Conservation (phyloP, 2,329 filamentous ascomycete species). For the Hypoxylon sp. region DNA sequence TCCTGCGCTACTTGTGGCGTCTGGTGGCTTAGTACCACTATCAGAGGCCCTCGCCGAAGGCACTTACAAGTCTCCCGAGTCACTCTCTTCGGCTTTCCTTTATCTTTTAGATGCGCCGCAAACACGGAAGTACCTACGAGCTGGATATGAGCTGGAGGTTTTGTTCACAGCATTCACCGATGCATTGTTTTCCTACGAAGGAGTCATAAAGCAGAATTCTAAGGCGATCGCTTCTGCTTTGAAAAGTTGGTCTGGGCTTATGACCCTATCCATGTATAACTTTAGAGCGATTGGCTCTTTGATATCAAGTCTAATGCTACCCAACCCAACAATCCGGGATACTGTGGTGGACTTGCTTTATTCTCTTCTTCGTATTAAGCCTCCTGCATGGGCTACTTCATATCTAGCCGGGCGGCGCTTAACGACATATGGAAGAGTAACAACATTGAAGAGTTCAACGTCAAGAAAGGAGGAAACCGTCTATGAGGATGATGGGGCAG, state of each 20-base stretch:
- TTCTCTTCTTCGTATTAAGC: conserved; percentile 85
- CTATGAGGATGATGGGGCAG: conserved; percentile 76
- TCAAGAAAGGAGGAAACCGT: conserved; percentile 64
- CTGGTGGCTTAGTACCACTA: conserved; percentile 87
- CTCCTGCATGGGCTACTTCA: conserved; percentile 93
- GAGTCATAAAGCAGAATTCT: conserved; percentile 83
- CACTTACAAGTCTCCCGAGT: conserved; percentile 92
- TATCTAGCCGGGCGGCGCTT: conserved; percentile 93
- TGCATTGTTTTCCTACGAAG: conserved; percentile 73
- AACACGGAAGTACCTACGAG: conserved; percentile 84
- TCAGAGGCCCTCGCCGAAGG: conserved; percentile 94
- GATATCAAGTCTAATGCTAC: conserved; percentile 73
- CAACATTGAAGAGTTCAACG: conserved; percentile 78
- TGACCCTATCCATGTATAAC: conserved; percentile 89
- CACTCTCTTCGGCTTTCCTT: conserved; percentile 87
- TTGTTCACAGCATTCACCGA: conserved; percentile 96
- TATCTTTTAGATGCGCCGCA: conserved; percentile 90
- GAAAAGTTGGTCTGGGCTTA: conserved; percentile 93
- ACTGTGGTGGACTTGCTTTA: conserved; percentile 92
- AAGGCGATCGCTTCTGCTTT: conserved; percentile 93
- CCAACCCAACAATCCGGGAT: conserved; percentile 72
- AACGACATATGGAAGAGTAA: conserved; percentile 96
- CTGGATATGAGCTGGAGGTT: conserved; percentile 90
- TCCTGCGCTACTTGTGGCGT: conserved; percentile 82
- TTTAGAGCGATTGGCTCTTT: conserved; percentile 88